Evolutionary conservation across 345 rosid genomes (phyloP), one percentile per base, ranked within the genome.

Genomic region (Aegle marmelos): DNA sequence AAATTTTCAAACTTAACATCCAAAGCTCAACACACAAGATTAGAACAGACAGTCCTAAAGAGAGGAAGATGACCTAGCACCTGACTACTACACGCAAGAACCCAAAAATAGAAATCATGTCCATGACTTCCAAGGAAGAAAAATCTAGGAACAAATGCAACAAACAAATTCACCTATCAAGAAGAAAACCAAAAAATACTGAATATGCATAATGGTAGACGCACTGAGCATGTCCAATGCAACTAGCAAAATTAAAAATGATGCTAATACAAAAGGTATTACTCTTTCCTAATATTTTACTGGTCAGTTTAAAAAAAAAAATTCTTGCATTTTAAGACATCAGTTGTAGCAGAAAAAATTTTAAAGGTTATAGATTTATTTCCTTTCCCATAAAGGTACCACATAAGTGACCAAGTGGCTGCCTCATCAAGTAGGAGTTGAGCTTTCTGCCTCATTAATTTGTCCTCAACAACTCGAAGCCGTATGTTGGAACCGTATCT

Each of bases 321-420:
- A 21, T 7, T 7, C 60, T 62, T 64, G 41, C 9, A 9, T 34
- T 48, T 62, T 72, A 30, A 70, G 39, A 60, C 33, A 76, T 80
- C 50, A 79, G 30, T 36, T 68, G n/a, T 56, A 74, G 54, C 50
- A 67, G 60, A n/a, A 31, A 68, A 78, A 68, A 8, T 58, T 34
- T n/a, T 30, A 73, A 28, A 79, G 79, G 81, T 76, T 50, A 82
- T 45, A 79, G 85, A 80, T 80, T 61, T 72, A 79, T 92, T 88
- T 83, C 99, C 97, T 96, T 96, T 96, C 76, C 99, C 99, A 86
- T 90, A 96, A 56, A 96, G 86, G 83, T 88, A 88, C 99, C 99
- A 96, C 72, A 96, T 78, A 72, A 96, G 99, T 62, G 98, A 96
- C 99, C 99, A 96, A 41, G 99, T 86, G 34, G 98, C 98, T 54